phyloP scores from a whole-genome alignment of 176 grass and related monocot genomes.

The Leersia perrieri region DNA sequence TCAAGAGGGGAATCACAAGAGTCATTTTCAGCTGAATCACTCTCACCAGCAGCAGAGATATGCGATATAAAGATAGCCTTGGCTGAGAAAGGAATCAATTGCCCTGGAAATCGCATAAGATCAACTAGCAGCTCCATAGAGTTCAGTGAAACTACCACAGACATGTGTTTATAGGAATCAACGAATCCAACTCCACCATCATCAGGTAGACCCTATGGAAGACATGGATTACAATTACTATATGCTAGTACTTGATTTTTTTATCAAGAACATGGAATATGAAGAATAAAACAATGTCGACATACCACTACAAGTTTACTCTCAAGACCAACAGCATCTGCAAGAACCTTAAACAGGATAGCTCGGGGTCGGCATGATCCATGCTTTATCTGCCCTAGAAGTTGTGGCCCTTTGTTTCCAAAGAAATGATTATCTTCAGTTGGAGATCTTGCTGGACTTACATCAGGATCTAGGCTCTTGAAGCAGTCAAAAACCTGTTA shows the following conservation, averaged over 20 bases:
- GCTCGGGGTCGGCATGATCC: slow-evolving; percentile 94
- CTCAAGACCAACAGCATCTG: slow-evolving; percentile 92
- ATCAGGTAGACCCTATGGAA: slow-evolving; percentile 79
- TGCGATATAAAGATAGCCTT: slow-evolving; percentile 98
- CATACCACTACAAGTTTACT: slow-evolving; percentile 99
- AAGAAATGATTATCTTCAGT: slow-evolving; percentile 70
- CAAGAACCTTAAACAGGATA: slow-evolving; percentile 98
- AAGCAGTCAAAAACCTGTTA: slow-evolving; percentile 98
- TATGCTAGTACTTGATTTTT: neutral
- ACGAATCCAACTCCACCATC: slow-evolving; percentile 77
- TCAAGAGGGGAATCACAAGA: slow-evolving; percentile 99
- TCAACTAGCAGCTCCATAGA: slow-evolving; percentile 96
- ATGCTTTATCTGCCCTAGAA: slow-evolving; percentile 95
- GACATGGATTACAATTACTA: slow-evolving; percentile 9
- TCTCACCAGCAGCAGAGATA: slow-evolving; percentile 89
- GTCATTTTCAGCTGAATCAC: slow-evolving; percentile 96
- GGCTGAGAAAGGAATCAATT: slow-evolving; percentile 90
- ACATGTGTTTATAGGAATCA: slow-evolving; percentile 99
- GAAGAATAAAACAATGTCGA: slow-evolving; percentile 16
- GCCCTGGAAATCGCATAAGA: slow-evolving; percentile 97
- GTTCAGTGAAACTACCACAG: slow-evolving; percentile 86
- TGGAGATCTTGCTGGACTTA: slow-evolving; percentile 70
- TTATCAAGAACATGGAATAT: slow-evolving; percentile 11
- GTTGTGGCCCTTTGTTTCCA: slow-evolving; percentile 78
- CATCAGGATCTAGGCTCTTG: slow-evolving; percentile 85